A percentile compares a stretch with the other conserved stretches of the same genome.
Evolutionary conservation across 345 rosid species (phyloP).

Genomic region (Melastoma malabathricum): DNA sequence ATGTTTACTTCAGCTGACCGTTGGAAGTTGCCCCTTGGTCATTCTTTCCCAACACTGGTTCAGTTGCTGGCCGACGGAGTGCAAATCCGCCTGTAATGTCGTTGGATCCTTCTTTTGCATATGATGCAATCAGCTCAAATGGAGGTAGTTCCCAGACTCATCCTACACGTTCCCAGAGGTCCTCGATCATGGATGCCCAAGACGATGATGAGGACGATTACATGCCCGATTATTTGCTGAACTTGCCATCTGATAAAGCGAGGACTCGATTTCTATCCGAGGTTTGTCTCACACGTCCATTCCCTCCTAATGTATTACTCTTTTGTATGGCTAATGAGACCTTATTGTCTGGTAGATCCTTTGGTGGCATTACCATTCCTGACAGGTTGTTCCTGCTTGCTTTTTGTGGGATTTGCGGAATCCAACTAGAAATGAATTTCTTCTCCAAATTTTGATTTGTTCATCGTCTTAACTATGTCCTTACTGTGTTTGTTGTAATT

Average conservation of each 20-base stretch:
- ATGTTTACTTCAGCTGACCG: conserved; percentile 31
- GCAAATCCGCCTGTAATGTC: conserved; percentile 34
- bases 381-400: too few relatives aligned
- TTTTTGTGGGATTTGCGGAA: too few relatives aligned
- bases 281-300: conserved; percentile 24
- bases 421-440: too few relatives aligned
- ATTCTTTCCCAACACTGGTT: conserved; percentile 43
- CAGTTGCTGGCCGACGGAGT: conserved; percentile 43
- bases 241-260: conserved; percentile 59
- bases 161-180: conserved; percentile 29
- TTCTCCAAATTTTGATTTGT: too few relatives aligned
- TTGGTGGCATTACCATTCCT: too few relatives aligned
- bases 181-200: conserved; percentile 38
- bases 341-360: too few relatives aligned
- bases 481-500: too few relatives aligned
- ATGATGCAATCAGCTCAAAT: conserved; percentile 32
- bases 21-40: conserved; percentile 61
- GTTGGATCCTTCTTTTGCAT: conserved; percentile 46
- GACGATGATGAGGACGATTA: conserved; percentile 7
- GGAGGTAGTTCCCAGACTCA: conserved; percentile 26
- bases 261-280: conserved; percentile 58
- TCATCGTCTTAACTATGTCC: too few relatives aligned
- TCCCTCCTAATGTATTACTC: too few relatives aligned
- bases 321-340: too few relatives aligned
- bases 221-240: conserved; percentile 27